phyloP scores from a whole-genome alignment of 2,329 filamentous ascomycete genomes.

The Beauveria pseudobassiana region DNA sequence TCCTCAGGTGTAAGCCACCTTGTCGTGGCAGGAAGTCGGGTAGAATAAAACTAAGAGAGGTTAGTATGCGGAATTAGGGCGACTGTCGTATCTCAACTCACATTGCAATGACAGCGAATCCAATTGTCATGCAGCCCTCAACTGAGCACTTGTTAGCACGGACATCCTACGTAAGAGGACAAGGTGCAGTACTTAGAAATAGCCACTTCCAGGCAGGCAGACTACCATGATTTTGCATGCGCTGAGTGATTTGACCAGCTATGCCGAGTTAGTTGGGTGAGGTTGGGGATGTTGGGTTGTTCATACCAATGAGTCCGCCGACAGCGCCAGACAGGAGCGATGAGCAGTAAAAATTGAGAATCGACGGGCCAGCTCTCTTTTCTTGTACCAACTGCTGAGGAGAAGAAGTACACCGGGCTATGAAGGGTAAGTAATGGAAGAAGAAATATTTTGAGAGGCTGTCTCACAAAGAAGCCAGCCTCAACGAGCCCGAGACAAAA shows the following conservation, averaged over 20 bases:
- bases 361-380: conserved; percentile 3
- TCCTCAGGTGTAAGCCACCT: conserved; percentile 18
- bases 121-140: conserved; percentile 8
- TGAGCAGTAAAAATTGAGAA: conserved; percentile 9
- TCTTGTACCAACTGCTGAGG: conserved; percentile 12
- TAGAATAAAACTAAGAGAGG: conserved; percentile 13
- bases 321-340: conserved; percentile 7
- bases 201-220: conserved; percentile 8
- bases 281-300: background rate
- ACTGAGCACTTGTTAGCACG: background rate
- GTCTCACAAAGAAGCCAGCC: conserved; percentile 6
- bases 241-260: conserved; percentile 2
- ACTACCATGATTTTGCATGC: background rate
- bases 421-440: background rate
- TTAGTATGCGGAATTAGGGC: background rate
- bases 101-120: conserved; percentile 5
- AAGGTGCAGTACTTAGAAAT: background rate
- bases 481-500: conserved; percentile 12
- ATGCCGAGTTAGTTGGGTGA: background rate
- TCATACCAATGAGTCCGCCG: conserved; percentile 7
- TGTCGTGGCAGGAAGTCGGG: conserved; percentile 18
- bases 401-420: conserved; percentile 10
- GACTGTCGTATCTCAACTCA: background rate
- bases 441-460: background rate
- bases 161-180: background rate